phyloP scores from a whole-genome alignment of 805 yeast genomes.

The Ogataea dorogensis region DNA sequence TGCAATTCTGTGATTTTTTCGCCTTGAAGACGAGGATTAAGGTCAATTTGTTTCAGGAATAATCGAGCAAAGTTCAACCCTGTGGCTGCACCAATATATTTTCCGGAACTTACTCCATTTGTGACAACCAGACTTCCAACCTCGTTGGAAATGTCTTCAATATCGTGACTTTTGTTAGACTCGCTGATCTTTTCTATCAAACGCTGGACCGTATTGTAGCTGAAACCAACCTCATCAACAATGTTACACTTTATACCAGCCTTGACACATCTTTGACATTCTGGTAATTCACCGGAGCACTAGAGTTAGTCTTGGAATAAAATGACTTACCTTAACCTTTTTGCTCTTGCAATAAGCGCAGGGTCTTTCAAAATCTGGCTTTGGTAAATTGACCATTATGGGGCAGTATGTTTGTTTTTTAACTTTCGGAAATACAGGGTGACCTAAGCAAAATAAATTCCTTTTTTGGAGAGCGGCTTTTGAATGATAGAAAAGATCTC shows the following conservation, averaged over 20 bases:
- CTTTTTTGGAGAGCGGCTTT: not conserved
- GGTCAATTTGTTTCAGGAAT: slow-evolving; percentile 22
- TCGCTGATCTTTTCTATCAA: slow-evolving; percentile 15
- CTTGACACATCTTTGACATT: slow-evolving; percentile 22
- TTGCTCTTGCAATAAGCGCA: slow-evolving; percentile 25
- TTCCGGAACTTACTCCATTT: slow-evolving; percentile 17
- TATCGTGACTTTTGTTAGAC: slow-evolving; percentile 16
- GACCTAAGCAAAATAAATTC: not conserved
- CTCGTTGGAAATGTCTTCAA: slow-evolving; percentile 27
- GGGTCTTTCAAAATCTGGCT: slow-evolving; percentile 22
- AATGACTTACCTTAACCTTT: slow-evolving; percentile 24
- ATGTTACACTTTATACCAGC: slow-evolving; percentile 22
- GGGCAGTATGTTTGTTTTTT: not conserved
- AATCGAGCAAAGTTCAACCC: slow-evolving; percentile 26
- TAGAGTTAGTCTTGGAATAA: slow-evolving; percentile 1
- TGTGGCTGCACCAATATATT: slow-evolving; percentile 30
- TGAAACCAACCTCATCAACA: slow-evolving; percentile 22
- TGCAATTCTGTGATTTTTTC: slow-evolving; percentile 13
- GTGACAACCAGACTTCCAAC: slow-evolving; percentile 27
- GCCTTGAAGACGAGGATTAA: slow-evolving; percentile 18
- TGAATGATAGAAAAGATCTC: slow-evolving; percentile 1
- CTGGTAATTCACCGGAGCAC: slow-evolving; percentile 27
- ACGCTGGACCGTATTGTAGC: slow-evolving; percentile 22
- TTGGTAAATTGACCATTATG: slow-evolving; percentile 6
- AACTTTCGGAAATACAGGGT: not conserved